Evolutionary conservation across 257 asterid species (phyloP), one percentile per base, ranked within the genome.

Genomic region (Craterostigma plantagineum): DNA sequence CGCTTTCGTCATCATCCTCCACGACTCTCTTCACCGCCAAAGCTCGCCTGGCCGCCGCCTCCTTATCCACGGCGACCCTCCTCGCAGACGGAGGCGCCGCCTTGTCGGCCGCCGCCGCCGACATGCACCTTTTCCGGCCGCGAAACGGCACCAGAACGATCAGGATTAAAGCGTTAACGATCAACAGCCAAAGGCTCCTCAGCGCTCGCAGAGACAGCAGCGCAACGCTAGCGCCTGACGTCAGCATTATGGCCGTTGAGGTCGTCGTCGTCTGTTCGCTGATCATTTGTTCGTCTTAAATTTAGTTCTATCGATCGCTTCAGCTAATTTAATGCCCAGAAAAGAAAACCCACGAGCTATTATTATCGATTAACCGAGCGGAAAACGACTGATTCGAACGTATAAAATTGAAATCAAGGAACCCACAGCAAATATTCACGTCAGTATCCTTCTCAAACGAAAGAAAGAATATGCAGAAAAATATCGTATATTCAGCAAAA

Each of bases 221-320:
- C 7, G 78, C n/a, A n/a, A n/a, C 76, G 54, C 81, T 72, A 6
- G 74, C 81, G 4, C 87, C 87, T 7, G 87, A 76, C 14, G 78
- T 76, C 52, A 76, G 53, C 63, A 72, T 68, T 15, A 76, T 61
- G 14, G 75, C 30, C 4, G 30, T 23, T 23, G 30, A 23, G 30
- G 30, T n/a, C n/a, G n/a, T n/a, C n/a, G n/a, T 23, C 30, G 30
- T 23, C 30, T 2, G 2, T 6, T 23, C 30, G 2, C 6, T 23
- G 30, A 2, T 23, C 30, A 23, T 23, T 23, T 23, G 30, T 23
- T 23, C 30, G 30, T n/a, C n/a, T n/a, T n/a, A n/a, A n/a, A n/a
- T n/a, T n/a, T n/a, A n/a, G 30, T 23, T 23, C 30, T 23, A 2
- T 23, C 30, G 30, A 2, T 23, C n/a, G n/a, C n/a, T n/a, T n/a